Base-by-base conservation (phyloP, 148 eudicot species). In the Persicaria tinctoria region DNA sequence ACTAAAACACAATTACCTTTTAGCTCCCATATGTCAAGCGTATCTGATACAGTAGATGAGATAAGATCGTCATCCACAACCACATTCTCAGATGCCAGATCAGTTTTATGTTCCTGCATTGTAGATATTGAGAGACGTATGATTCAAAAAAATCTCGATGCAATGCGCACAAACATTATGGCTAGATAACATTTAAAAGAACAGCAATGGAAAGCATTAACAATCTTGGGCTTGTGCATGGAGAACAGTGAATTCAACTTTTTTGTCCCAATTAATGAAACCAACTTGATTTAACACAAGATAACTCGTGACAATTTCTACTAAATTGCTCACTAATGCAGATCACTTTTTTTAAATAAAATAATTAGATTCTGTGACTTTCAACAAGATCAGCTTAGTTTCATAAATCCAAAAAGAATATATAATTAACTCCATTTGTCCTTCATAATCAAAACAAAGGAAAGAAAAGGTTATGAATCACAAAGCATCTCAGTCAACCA, bases 21-120 rank as follows among this genome's bases (percentile, higher is more conserved):
- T 78, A 96, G 82, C 84, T 96, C 99, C 99, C 99, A 96, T 78
- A 92, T 92, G 84, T 96, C 96, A 63, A 96, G 90, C 46, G 97
- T 88, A 84, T 96, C 99, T 82, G 99, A 96, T 75, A 90, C 71
- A 68, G 90, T 86, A 77, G 97, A 96, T 66, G 97, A 89, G 75
- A 96, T 84, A 72, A 96, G 97, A 83, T 78, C 87, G 87, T 95
- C 97, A 86, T 96, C 89, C 75, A 92, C 93, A 80, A 86, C 93
- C 97, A 92, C 90, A 71, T 89, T 82, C 81, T 96, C 99, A 85
- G 99, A 78, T 46, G 91, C 81, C 50, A 90, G 84, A 80, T 87
- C 99, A 51, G 97, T 92, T 79, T 85, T 96, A 54, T 96, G 94
- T 75, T 96, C 97, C 99, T 96, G 93, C 83, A 81, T 6, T 66